Evolutionary conservation across 371 early-diverging fungal species (phyloP).

Genomic region (Mortierella sp.): DNA sequence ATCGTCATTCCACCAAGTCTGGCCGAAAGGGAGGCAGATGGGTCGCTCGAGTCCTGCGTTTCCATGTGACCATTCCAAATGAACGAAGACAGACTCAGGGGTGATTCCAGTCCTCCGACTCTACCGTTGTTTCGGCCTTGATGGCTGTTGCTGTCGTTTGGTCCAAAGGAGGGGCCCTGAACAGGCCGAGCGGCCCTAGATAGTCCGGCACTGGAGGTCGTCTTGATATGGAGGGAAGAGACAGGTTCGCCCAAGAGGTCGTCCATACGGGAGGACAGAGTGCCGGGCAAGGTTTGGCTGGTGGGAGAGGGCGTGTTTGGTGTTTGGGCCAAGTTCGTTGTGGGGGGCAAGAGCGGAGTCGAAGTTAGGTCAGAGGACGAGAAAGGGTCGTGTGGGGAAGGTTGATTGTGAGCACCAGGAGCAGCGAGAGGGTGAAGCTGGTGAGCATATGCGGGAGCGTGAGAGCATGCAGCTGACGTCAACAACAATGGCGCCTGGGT

Average conservation of each 20-base stretch:
- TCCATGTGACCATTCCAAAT: slow-evolving; percentile 32
- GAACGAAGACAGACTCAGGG: slow-evolving; percentile 38
- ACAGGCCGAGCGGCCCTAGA: not conserved
- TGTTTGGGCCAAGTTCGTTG: slow-evolving; percentile 3
- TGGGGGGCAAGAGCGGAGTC: slow-evolving; percentile 8
- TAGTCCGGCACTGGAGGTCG: not conserved
- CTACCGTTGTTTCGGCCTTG: not conserved
- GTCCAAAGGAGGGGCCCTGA: slow-evolving; percentile 3
- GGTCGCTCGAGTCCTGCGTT: slow-evolving; percentile 9
- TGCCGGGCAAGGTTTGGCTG: not conserved
- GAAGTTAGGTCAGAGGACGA: slow-evolving; percentile 2
- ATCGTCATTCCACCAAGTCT: slow-evolving; percentile 12
- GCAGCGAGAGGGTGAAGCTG: not conserved
- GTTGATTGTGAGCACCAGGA: not conserved
- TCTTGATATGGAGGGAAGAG: not conserved
- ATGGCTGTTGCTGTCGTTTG: not conserved
- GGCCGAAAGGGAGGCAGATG: slow-evolving; percentile 1
- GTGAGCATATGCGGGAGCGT: not conserved
- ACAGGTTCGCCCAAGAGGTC: not conserved
- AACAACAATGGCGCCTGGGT: not conserved
- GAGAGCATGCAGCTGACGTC: not conserved
- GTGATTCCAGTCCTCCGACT: slow-evolving; percentile 22
- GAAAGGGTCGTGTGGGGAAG: slow-evolving; percentile 1
- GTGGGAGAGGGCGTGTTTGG: slow-evolving; percentile 10
- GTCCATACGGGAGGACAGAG: not conserved